These are phyloP conservation scores for Penicillium paxilli DNA, from an alignment of 495 filamentous ascomycete species.

Conservation along the genomic window DNA sequence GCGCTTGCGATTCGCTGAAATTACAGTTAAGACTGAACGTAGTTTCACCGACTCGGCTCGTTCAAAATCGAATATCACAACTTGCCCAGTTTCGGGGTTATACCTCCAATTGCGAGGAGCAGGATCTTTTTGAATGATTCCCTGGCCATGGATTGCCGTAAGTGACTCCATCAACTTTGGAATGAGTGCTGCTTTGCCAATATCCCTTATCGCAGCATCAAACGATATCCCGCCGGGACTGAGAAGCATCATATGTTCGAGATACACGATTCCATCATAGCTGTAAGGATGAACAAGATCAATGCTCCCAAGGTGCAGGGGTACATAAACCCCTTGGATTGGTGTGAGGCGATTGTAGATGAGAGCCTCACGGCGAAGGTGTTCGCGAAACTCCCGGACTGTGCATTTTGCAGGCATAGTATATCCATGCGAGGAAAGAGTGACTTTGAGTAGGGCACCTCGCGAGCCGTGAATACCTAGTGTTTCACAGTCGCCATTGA, in stretches of 20 bases:
- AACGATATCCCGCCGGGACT: background rate
- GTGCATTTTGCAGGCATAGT: constrained; percentile 44
- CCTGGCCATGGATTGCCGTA: background rate
- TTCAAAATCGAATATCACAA: constrained; percentile 5
- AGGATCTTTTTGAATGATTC: constrained; percentile 1
- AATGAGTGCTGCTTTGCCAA: background rate
- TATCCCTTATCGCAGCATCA: background rate
- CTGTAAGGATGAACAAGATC: constrained; percentile 6
- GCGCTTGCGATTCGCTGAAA: constrained; percentile 2
- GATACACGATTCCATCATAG: constrained; percentile 3
- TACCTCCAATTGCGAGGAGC: constrained; percentile 2
- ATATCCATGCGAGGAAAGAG: constrained; percentile 28
- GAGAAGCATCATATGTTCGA: constrained; percentile 1
- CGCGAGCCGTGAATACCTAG: constrained; percentile 28
- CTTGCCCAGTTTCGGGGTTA: constrained; percentile 1
- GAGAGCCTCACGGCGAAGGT: constrained; percentile 25
- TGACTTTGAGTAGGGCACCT: constrained; percentile 42
- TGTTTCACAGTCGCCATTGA: constrained; percentile 5
- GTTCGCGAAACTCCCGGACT: constrained; percentile 13
- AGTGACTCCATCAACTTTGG: constrained; percentile 1
- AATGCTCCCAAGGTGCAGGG: constrained; percentile 28
- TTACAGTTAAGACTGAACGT: background rate
- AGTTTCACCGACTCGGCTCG: background rate
- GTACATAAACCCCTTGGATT: constrained; percentile 32
- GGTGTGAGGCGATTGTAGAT: constrained; percentile 31